Evolutionary conservation across 1,284 basidiomycete species (phyloP).

Genomic region (Trametes polyzona): DNA sequence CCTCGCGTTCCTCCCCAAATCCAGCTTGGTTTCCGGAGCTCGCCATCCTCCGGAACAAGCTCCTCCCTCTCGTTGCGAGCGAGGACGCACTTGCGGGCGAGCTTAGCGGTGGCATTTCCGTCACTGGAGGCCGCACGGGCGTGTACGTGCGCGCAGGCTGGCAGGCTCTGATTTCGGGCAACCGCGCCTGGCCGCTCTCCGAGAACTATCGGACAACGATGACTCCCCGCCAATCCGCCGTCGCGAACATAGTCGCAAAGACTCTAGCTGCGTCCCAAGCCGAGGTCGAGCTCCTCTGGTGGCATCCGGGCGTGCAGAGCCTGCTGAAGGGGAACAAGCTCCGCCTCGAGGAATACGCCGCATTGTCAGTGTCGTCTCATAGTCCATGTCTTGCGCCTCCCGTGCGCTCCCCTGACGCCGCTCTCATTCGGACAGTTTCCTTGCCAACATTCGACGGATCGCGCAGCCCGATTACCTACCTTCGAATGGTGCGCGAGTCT

Average conservation of each 20-base stretch:
- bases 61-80: conserved; percentile 66
- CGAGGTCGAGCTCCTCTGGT: conserved; percentile 67
- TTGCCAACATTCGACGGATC: conserved; percentile 67
- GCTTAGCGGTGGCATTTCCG: conserved; percentile 63
- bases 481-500: conserved; percentile 54
- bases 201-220: conserved; percentile 38
- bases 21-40: conserved; percentile 49
- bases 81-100: conserved; percentile 71
- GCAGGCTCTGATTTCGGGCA: conserved; percentile 60
- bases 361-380: conserved; percentile 75
- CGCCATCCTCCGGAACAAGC: conserved; percentile 52
- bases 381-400: neutral
- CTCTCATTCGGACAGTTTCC: conserved; percentile 52
- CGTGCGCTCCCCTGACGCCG: conserved; percentile 9
- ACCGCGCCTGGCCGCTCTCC: conserved; percentile 45
- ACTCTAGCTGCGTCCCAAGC: conserved; percentile 51
- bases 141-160: conserved; percentile 71
- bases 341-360: conserved; percentile 73
- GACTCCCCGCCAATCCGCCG: conserved; percentile 39
- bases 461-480: conserved; percentile 71
- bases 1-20: conserved; percentile 26
- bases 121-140: conserved; percentile 59
- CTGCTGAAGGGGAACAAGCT: conserved; percentile 61
- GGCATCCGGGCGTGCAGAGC: conserved; percentile 62
- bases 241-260: conserved; percentile 57